Conservation (phyloP, 1,284 basidiomycete species). For the Pyrrhoderma lamaoense region DNA sequence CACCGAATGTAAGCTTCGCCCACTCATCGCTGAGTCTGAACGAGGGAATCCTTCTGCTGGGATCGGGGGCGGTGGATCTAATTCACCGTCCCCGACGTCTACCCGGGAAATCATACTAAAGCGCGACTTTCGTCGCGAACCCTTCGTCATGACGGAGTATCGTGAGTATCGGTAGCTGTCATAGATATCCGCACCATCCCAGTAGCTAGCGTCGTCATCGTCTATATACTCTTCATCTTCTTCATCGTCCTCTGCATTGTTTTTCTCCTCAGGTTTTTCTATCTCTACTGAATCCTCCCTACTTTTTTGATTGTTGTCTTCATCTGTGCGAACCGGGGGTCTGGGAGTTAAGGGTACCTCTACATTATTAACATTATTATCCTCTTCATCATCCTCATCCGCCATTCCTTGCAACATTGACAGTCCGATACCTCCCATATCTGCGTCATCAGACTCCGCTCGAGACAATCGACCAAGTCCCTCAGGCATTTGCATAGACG, state of each 20-base stretch:
- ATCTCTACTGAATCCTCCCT: not conserved
- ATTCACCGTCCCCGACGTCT: not conserved
- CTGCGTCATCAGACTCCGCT: slow-evolving; percentile 42
- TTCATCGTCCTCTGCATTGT: not conserved
- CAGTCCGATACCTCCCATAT: slow-evolving; percentile 60
- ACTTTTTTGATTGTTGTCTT: too few relatives aligned
- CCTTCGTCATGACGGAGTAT: slow-evolving; percentile 32
- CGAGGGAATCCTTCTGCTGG: slow-evolving; percentile 1
- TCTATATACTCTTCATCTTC: slow-evolving; percentile 23
- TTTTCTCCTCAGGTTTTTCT: not conserved
- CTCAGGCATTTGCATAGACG: slow-evolving; percentile 20
- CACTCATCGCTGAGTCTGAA: not conserved
- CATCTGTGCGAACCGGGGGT: not conserved
- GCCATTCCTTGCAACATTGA: slow-evolving; percentile 52
- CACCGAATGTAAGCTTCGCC: not conserved
- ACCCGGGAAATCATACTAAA: slow-evolving; percentile 9
- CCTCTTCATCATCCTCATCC: slow-evolving; percentile 30
- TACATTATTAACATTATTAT: slow-evolving; percentile 19
- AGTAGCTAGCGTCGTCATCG: slow-evolving; percentile 47
- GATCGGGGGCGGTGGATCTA: slow-evolving; percentile 6
- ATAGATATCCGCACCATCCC: slow-evolving; percentile 60
- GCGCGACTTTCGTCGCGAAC: slow-evolving; percentile 18
- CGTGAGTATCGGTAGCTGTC: slow-evolving; percentile 69
- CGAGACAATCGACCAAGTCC: slow-evolving; percentile 23
- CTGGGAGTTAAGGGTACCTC: slow-evolving; percentile 13